Evolutionary conservation across 2,329 filamentous ascomycete genomes (phyloP).

Genomic region (Penicillium sp.): DNA sequence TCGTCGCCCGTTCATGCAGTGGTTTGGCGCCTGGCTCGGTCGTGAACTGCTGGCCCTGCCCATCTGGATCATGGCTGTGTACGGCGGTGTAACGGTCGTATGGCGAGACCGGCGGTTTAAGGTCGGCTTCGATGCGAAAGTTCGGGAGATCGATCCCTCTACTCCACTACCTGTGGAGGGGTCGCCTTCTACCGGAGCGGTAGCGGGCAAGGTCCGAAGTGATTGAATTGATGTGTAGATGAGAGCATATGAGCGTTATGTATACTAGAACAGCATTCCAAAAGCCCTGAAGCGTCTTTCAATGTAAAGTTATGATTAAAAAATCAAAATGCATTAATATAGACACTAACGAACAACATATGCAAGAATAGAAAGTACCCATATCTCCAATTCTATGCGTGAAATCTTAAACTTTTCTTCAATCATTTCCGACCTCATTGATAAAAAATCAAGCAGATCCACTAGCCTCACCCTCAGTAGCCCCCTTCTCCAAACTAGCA

Average conservation of each 20-base stretch:
- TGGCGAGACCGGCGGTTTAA: conserved; percentile 84
- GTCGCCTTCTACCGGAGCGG: conserved; percentile 21
- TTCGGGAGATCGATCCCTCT: conserved; percentile 55
- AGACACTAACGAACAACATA: conserved; percentile 10
- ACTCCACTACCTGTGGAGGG: conserved; percentile 18
- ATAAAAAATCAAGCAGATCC: conserved; percentile 18
- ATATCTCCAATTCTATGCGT: conserved; percentile 17
- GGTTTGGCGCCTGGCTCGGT: conserved; percentile 80
- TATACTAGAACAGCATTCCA: conserved; percentile 7
- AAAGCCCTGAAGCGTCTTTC: background rate
- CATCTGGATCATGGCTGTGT: conserved; percentile 86
- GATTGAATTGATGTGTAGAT: conserved; percentile 22
- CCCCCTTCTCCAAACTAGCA: conserved; percentile 35
- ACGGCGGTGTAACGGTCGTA: conserved; percentile 79
- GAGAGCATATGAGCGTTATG: conserved; percentile 4
- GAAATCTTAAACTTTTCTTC: conserved; percentile 13
- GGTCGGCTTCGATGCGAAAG: conserved; percentile 81
- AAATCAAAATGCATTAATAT: conserved; percentile 10
- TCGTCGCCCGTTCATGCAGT: conserved; percentile 63
- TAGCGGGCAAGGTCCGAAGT: conserved; percentile 18
- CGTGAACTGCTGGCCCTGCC: conserved; percentile 80
- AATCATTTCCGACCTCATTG: background rate
- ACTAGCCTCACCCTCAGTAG: conserved; percentile 25
- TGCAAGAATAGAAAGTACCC: conserved; percentile 10
- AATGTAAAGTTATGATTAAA: background rate